phyloP scores from a whole-genome alignment of 2,329 filamentous ascomycete species.

The Elsinoe ampelina region DNA sequence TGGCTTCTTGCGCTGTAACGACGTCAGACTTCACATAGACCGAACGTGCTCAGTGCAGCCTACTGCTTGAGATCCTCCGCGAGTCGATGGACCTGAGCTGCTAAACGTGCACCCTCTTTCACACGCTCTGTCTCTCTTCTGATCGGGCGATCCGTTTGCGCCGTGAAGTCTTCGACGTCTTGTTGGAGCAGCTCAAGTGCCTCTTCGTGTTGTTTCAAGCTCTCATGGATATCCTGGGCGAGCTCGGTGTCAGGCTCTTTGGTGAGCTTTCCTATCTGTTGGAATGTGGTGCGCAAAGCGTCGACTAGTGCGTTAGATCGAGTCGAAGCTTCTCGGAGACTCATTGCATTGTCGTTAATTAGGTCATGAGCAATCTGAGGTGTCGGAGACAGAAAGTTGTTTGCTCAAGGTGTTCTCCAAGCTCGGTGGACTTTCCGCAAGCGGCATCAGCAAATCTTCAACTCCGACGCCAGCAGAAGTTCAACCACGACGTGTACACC shows the following conservation, averaged over 20 bases:
- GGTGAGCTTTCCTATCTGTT: conserved; percentile 47
- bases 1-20: conserved; percentile 46
- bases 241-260: conserved; percentile 60
- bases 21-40: not conserved
- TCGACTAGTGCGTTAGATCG: conserved; percentile 37
- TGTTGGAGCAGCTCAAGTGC: conserved; percentile 73
- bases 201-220: conserved; percentile 68
- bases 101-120: conserved; percentile 55
- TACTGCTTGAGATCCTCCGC: conserved; percentile 64
- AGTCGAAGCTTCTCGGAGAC: conserved; percentile 10
- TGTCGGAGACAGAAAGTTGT: not conserved
- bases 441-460: not conserved
- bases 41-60: conserved; percentile 15
- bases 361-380: not conserved
- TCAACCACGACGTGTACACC: not conserved
- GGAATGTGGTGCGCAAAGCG: conserved; percentile 43
- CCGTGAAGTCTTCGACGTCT: conserved; percentile 62
- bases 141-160: conserved; percentile 30
- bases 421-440: not conserved
- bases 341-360: not conserved
- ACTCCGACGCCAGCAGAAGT: not conserved
- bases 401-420: not conserved
- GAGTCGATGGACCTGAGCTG: conserved; percentile 57
- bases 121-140: conserved; percentile 46
- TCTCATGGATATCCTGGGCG: conserved; percentile 68